phyloP scores from a whole-genome alignment of 2,329 filamentous ascomycete species.

The Chaetomium olivaceum region DNA sequence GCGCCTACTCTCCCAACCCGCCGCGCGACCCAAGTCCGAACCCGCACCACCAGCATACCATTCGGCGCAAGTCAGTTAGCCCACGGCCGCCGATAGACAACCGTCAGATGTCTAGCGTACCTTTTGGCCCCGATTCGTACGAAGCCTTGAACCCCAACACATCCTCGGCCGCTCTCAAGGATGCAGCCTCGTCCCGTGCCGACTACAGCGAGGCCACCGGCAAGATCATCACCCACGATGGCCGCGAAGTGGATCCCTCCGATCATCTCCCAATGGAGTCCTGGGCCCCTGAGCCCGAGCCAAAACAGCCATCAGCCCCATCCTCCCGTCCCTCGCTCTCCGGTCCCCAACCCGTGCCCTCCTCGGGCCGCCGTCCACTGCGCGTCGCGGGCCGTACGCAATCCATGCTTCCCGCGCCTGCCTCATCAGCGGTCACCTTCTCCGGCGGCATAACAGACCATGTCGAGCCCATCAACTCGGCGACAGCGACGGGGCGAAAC shows the following conservation, averaged over 20 bases:
- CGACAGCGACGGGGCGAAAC: constrained; percentile 48
- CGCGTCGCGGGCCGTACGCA: constrained; percentile 53
- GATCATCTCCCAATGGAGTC: constrained; percentile 76
- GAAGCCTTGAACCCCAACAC: constrained; percentile 67
- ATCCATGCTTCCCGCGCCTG: constrained; percentile 43
- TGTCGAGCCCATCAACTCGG: constrained; percentile 38
- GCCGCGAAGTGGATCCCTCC: constrained; percentile 75
- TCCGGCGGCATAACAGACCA: constrained; percentile 37
- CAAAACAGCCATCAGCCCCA: constrained; percentile 49
- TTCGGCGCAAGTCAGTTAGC: constrained; percentile 72
- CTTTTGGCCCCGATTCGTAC: constrained; percentile 76
- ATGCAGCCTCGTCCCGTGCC: constrained; percentile 35
- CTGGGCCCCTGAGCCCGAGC: constrained; percentile 76
- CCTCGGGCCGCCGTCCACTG: constrained; percentile 52
- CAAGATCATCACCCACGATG: constrained; percentile 75
- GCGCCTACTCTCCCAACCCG: constrained; percentile 46
- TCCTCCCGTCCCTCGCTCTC: constrained; percentile 49
- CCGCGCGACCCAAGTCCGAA: constrained; percentile 41
- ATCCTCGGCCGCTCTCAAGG: constrained; percentile 40
- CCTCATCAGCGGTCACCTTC: constrained; percentile 35
- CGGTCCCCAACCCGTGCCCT: constrained; percentile 56
- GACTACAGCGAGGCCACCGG: constrained; percentile 57
- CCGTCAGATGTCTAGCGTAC: constrained; percentile 60
- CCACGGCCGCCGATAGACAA: constrained; percentile 59
- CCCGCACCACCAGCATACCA: constrained; percentile 44